phyloP scores from a whole-genome alignment of 2,329 filamentous ascomycete genomes.

The Fusarium sp. region DNA sequence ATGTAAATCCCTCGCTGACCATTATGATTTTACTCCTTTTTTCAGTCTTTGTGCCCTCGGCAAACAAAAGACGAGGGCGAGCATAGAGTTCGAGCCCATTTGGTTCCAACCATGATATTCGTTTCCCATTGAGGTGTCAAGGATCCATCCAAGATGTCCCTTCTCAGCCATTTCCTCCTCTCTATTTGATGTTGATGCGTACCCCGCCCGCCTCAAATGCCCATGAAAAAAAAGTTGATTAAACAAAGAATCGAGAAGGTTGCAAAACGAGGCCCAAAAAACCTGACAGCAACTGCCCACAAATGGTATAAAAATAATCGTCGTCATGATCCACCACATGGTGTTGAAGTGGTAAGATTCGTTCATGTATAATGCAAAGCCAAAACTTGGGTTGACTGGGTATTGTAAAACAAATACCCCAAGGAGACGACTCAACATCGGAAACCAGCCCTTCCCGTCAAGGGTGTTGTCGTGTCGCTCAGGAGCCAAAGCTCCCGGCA shows the following conservation, averaged over 20 bases:
- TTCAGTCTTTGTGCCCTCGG: constrained; percentile 36
- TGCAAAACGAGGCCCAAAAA: constrained; percentile 36
- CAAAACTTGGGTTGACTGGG: constrained; percentile 41
- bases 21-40: constrained; percentile 44
- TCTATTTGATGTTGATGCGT: constrained; percentile 32
- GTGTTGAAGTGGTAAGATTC: constrained; percentile 46
- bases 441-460: constrained; percentile 45
- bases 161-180: constrained; percentile 32
- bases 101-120: constrained; percentile 38
- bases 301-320: constrained; percentile 32
- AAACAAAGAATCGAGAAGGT: constrained; percentile 47
- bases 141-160: constrained; percentile 30
- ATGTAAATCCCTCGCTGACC: constrained; percentile 39
- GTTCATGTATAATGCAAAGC: constrained; percentile 40
- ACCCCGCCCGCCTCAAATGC: constrained; percentile 29
- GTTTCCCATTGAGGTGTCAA: constrained; percentile 32
- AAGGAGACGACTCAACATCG: constrained; percentile 43
- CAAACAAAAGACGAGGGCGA: constrained; percentile 34
- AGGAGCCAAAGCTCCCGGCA: constrained; percentile 36
- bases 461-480: constrained; percentile 43
- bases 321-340: constrained; percentile 39
- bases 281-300: constrained; percentile 29
- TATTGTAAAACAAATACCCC: constrained; percentile 45
- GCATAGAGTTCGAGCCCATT: constrained; percentile 29
- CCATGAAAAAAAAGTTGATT: constrained; percentile 40